Base-by-base conservation (phyloP, 331 rosid genomes). In the Acacia pycnantha region DNA sequence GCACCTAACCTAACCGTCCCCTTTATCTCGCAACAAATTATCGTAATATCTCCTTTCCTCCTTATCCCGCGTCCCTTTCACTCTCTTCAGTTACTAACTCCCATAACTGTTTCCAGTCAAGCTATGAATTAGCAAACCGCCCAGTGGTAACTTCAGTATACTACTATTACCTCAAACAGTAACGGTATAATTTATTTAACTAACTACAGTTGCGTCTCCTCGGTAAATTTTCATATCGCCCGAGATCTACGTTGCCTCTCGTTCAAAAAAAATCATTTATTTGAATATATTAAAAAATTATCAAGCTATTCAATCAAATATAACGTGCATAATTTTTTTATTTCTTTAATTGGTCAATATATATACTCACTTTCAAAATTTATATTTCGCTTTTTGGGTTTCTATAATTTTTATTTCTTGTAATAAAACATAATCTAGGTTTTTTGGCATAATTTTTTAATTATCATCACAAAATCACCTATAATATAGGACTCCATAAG, bases 41-140 rank as follows among this genome's bases (percentile, higher is more conserved):
- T 68, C 73, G 50, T 6, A 8, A 67, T 19, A 35, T 67, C 18
- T 3, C 33, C 1, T 11, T 0, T 0, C 26, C 62, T 11, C 5
- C 26, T 7, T 4, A n/a, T 24, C 6, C 6, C 59, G 21, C 11
- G 10, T 6, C 10, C 13, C 18, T 12, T 31, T 19, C 73, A 18
- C 47, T 19, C 73, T 4, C 14, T 68, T 37, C 72, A 9, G 73
- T 68, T 67, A 18, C 72, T 35, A 19, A 68, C 73, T 21, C 26
- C 50, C 73, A 59, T 58, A 77, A 85, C 87, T 31, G 72, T 58
- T 12, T 11, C 66, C 43, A 62, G 83, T 73, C 88, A 37, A 19
- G 73, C 8, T 37, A 21, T 47, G 86, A 46, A 58, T 40, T 71
- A 40, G 73, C 70, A 81, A 80, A 41, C 56, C 11, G 37, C n/a